A percentile compares a stretch with the other conserved stretches of the same genome.
phyloP scores from a whole-genome alignment of 2,329 filamentous ascomycete genomes.

The Exophiala bonariae region DNA sequence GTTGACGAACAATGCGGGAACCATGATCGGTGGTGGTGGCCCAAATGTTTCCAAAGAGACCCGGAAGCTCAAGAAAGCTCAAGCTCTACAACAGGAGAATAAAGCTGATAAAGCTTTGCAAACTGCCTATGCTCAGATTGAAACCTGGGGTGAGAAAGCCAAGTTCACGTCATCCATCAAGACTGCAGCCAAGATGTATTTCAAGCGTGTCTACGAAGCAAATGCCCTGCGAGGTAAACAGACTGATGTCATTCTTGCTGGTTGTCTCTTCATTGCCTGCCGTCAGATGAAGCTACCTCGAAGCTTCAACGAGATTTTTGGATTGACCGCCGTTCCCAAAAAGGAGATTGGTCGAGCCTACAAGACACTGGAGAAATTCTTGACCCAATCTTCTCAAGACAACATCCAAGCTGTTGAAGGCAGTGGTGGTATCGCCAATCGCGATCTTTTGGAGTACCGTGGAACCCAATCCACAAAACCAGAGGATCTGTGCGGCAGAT shows the following conservation, averaged over 20 bases:
- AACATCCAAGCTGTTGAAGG: constrained; percentile 50
- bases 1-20: constrained; percentile 55
- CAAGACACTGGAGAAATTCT: constrained; percentile 86
- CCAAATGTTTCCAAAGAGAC: constrained; percentile 56
- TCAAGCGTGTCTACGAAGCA: constrained; percentile 89
- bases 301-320: constrained; percentile 92
- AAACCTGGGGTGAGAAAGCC: constrained; percentile 80
- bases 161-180: constrained; percentile 77
- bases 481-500: constrained; percentile 82
- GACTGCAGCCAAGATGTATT: constrained; percentile 91
- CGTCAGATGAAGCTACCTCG: constrained; percentile 83
- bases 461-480: constrained; percentile 76
- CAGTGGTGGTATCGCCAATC: constrained; percentile 56
- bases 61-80: constrained; percentile 75
- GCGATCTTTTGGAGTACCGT: constrained; percentile 61
- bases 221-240: constrained; percentile 95
- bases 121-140: constrained; percentile 84
- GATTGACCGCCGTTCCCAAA: constrained; percentile 89
- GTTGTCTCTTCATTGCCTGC: constrained; percentile 96
- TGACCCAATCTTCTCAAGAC: constrained; percentile 62
- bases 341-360: constrained; percentile 97
- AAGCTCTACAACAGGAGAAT: constrained; percentile 78
- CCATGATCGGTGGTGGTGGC: constrained; percentile 57
- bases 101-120: constrained; percentile 81
- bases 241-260: constrained; percentile 88